A percentile compares a stretch with the other conserved stretches of the same genome.
Evolutionary conservation across 2,329 filamentous ascomycete species (phyloP).

Genomic region (Ophiostoma triangulosporum): DNA sequence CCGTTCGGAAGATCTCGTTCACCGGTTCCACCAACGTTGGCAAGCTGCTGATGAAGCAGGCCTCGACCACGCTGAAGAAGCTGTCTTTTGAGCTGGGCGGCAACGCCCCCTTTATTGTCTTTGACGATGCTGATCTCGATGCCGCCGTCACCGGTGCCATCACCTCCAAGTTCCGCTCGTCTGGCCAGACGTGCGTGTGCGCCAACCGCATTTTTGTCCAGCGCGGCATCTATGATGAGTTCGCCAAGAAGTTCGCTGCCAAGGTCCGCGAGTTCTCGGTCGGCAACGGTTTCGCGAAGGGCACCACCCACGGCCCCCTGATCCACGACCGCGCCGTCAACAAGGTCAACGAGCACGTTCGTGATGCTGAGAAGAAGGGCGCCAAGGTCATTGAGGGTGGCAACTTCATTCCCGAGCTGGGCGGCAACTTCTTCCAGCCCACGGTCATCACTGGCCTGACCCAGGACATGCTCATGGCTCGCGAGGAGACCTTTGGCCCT

Average conservation of each 20-base stretch:
- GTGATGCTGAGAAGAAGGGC: constrained; percentile 66
- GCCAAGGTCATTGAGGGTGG: constrained; percentile 65
- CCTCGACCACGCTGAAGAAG: constrained; percentile 68
- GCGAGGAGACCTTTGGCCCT: constrained; percentile 91
- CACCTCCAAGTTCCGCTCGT: constrained; percentile 81
- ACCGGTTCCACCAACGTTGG: constrained; percentile 65
- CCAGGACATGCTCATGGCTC: constrained; percentile 67
- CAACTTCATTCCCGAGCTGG: constrained; percentile 57
- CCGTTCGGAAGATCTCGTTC: constrained; percentile 82
- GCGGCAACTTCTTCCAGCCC: constrained; percentile 76
- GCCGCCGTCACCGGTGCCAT: constrained; percentile 71
- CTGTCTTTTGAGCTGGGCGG: constrained; percentile 82
- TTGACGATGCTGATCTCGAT: constrained; percentile 87
- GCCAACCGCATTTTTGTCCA: constrained; percentile 77
- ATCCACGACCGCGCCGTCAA: constrained; percentile 71
- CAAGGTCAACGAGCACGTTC: constrained; percentile 70
- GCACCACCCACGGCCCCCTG: constrained; percentile 65
- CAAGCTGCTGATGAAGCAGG: constrained; percentile 78
- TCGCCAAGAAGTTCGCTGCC: constrained; percentile 53
- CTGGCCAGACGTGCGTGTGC: constrained; percentile 90
- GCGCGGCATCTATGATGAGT: constrained; percentile 62
- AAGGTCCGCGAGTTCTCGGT: constrained; percentile 65
- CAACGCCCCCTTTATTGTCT: constrained; percentile 93
- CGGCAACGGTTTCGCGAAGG: constrained; percentile 57
- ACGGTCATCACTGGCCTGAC: constrained; percentile 85